Evolutionary conservation across 768 basidiomycete species (phyloP), one percentile per base, ranked within the genome.

Genomic region (Auriscalpium microsporum): DNA sequence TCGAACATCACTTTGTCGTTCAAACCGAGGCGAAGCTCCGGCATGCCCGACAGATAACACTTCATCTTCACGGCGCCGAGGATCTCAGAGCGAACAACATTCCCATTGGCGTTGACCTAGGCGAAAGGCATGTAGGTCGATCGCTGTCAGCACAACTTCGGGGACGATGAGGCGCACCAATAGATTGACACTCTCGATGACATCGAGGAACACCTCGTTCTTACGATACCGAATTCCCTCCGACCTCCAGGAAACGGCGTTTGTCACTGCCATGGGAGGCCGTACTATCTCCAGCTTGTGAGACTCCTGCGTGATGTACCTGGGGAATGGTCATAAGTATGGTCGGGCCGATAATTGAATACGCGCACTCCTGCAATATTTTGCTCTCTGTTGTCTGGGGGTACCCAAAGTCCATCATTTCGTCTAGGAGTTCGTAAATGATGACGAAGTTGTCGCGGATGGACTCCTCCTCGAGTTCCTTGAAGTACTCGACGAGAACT

Each of bases 1-100:
- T 99, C 96, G 64, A 98, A 97, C 95, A 99, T 98, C 69, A 97
- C 94, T 72, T 98, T 98, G 75, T 99, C 95, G 71, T 99, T 99
- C 55, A 99, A 75, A 3, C 95, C 96, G 33, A 99, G 71, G 56
- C 95, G 79, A 47, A 98, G 77, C 68, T 99, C 96, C 16, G 96
- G 96, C 96, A 98, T 99, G n/a, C 96, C 96, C 9, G 92, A 94
- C 2, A 99, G 79, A 68, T 97, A 99, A 68, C 95, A 98, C 71
- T 98, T 98, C 96, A 98, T 98, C 79, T 99, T 98, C 65, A 99
- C 81, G 0, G 94, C 93, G n/a, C 96, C 96, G 2, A 98, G 74
- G 62, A 99, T 98, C 71, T 99, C 96, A 14, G 91, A 94, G 48
- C 96, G 86, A 14, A 98, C 91, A 36, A 99, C 96, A 65, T 93